These are phyloP conservation scores for Mentha longifolia DNA, from an alignment of 257 asterid species.

Conservation along the genomic window DNA sequence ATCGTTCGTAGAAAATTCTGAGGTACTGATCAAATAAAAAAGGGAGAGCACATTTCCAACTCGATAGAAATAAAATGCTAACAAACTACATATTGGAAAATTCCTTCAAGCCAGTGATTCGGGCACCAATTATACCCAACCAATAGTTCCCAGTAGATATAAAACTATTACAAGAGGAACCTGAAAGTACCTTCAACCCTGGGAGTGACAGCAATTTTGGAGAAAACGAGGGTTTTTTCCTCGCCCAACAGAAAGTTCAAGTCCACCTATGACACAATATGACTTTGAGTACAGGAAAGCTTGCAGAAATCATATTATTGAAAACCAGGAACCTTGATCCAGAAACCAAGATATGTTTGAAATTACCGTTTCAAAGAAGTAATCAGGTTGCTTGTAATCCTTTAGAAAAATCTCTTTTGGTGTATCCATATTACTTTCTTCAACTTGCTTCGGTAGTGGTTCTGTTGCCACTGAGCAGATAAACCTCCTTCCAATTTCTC, in stretches of 20 bases:
- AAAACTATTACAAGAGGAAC: conserved; percentile 14
- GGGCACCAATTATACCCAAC: neutral
- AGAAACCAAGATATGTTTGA: neutral
- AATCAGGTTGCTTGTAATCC: conserved; percentile 93
- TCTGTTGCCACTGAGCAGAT: conserved; percentile 90
- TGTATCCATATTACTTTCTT: conserved; percentile 72
- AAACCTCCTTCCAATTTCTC: conserved; percentile 50
- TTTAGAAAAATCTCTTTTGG: conserved; percentile 89
- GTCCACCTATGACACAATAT: conserved; percentile 63
- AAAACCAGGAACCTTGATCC: neutral
- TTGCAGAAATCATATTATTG: neutral
- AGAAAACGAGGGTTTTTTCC: conserved; percentile 73
- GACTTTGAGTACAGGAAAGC: conserved; percentile 24
- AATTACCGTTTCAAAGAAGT: conserved; percentile 77
- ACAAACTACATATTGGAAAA: neutral
- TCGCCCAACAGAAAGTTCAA: conserved; percentile 82
- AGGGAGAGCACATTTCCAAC: neutral
- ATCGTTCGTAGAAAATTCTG: neutral
- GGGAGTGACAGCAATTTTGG: conserved; percentile 74
- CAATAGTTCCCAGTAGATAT: neutral
- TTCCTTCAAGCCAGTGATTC: conserved; percentile 5
- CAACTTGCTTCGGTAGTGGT: conserved; percentile 58
- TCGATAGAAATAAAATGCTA: neutral
- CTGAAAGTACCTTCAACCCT: conserved; percentile 75
- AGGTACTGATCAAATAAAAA: neutral